phyloP scores from a whole-genome alignment of 169 alveolate species.

The Cryptosporidium parvum region DNA sequence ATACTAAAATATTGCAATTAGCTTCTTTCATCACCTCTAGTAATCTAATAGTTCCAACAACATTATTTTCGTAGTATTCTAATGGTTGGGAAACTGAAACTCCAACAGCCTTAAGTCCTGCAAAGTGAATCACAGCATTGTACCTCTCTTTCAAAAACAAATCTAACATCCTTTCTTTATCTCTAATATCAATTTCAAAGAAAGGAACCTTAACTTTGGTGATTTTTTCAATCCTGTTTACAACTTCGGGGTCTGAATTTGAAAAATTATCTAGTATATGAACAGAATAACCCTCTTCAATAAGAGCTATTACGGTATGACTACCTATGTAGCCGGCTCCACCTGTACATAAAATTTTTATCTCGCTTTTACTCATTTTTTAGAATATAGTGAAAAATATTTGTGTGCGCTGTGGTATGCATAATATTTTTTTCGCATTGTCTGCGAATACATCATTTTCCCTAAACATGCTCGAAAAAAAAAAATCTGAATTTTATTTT shows the following conservation, averaged over 20 bases:
- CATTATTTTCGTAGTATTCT: conserved; percentile 90
- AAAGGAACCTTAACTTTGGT: conserved; percentile 82
- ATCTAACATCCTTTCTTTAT: conserved; percentile 78
- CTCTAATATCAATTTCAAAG: conserved; percentile 85
- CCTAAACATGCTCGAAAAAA: conserved; percentile 1
- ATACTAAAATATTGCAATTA: conserved; percentile 85
- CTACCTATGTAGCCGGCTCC: conserved; percentile 96
- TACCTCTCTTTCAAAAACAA: conserved; percentile 79
- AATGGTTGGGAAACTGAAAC: conserved; percentile 91
- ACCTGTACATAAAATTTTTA: conserved; percentile 88
- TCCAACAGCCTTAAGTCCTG: conserved; percentile 93
- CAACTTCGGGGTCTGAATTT: conserved; percentile 77
- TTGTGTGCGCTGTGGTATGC: conserved; percentile 16
- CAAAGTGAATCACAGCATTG: conserved; percentile 90
- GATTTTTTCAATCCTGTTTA: conserved; percentile 82
- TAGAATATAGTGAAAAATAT: neutral
- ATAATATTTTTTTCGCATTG: neutral
- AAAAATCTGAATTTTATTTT: neutral
- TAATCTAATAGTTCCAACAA: conserved; percentile 88
- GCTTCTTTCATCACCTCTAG: conserved; percentile 86
- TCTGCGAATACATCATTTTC: neutral
- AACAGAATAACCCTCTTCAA: conserved; percentile 83
- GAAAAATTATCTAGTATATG: conserved; percentile 87
- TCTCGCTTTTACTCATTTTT: conserved; percentile 44
- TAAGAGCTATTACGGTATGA: conserved; percentile 91